A percentile compares a stretch with the other conserved stretches of the same genome.
phyloP scores from a whole-genome alignment of 2,329 filamentous ascomycete species.

The Cordyceps militaris region DNA sequence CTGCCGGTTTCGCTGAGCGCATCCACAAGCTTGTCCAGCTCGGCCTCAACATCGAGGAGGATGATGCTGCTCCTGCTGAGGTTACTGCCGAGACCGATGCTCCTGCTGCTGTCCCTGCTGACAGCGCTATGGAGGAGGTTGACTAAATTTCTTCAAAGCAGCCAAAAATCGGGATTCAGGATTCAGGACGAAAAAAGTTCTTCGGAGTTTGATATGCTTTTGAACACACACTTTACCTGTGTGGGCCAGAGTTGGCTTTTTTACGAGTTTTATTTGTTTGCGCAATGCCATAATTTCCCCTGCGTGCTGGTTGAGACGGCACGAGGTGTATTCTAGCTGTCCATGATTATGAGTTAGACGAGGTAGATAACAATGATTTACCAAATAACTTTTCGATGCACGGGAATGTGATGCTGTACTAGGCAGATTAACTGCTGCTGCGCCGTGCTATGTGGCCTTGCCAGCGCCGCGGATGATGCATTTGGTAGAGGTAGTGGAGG shows the following conservation, averaged over 20 bases:
- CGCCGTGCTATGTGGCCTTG: not conserved
- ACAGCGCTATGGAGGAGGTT: constrained; percentile 99
- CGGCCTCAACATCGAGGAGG: constrained; percentile 94
- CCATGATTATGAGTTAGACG: constrained; percentile 34
- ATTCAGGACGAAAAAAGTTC: constrained; percentile 33
- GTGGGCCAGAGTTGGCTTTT: constrained; percentile 26
- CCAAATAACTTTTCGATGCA: constrained; percentile 9
- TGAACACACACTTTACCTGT: constrained; percentile 15
- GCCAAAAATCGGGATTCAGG: constrained; percentile 25
- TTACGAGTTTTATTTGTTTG: constrained; percentile 28
- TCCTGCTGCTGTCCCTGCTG: constrained; percentile 55
- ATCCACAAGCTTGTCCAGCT: constrained; percentile 99
- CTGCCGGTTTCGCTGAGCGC: constrained; percentile 93
- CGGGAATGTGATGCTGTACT: not conserved
- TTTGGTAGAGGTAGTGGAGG: not conserved
- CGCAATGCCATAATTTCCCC: constrained; percentile 30
- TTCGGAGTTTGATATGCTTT: constrained; percentile 34
- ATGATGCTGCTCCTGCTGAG: constrained; percentile 63
- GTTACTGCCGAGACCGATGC: constrained; percentile 51
- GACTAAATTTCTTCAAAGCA: constrained; percentile 56
- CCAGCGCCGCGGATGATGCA: not conserved
- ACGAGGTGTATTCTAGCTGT: constrained; percentile 34
- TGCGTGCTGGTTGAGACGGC: constrained; percentile 19
- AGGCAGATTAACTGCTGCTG: not conserved
- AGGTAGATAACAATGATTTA: constrained; percentile 25